These are phyloP conservation scores for Hymenochaete sp. DNA, from an alignment of 1,284 basidiomycete genomes.

Conservation along the genomic window DNA sequence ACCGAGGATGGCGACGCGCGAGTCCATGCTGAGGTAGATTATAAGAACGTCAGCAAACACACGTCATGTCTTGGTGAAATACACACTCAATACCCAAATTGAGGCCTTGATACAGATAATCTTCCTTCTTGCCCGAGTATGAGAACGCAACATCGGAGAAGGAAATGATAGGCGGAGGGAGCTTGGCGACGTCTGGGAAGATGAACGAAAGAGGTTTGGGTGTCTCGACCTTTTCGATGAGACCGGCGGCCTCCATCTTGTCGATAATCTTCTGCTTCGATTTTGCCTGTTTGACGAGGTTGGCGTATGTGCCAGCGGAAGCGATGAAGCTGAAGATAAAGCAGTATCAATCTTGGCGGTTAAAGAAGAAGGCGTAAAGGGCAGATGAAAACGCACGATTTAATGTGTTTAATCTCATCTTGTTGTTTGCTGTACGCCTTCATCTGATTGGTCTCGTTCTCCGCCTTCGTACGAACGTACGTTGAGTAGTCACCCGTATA, in stretches of 20 bases:
- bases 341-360: not conserved
- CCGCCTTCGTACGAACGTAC: conserved; percentile 56
- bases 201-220: conserved; percentile 48
- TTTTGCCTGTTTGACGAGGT: conserved; percentile 66
- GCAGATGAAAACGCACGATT: conserved; percentile 32
- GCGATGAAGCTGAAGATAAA: conserved; percentile 41
- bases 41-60: too few relatives aligned
- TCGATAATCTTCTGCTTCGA: conserved; percentile 68
- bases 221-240: conserved; percentile 46
- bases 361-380: not conserved
- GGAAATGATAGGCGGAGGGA: conserved; percentile 60
- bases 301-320: conserved; percentile 61
- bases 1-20: conserved; percentile 92
- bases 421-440: conserved; percentile 66
- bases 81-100: conserved; percentile 49
- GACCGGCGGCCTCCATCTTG: conserved; percentile 66
- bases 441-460: conserved; percentile 66
- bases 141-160: conserved; percentile 62
- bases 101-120: conserved; percentile 54
- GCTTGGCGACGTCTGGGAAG: conserved; percentile 56
- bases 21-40: conserved; percentile 79
- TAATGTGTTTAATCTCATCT: conserved; percentile 61
- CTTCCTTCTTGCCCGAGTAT: conserved; percentile 50
- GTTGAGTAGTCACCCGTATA: conserved; percentile 64
- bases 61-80: conserved; percentile 4